These are phyloP conservation scores for Psilocybe cyanescens DNA, from an alignment of 768 basidiomycete species.

Conservation along the genomic window DNA sequence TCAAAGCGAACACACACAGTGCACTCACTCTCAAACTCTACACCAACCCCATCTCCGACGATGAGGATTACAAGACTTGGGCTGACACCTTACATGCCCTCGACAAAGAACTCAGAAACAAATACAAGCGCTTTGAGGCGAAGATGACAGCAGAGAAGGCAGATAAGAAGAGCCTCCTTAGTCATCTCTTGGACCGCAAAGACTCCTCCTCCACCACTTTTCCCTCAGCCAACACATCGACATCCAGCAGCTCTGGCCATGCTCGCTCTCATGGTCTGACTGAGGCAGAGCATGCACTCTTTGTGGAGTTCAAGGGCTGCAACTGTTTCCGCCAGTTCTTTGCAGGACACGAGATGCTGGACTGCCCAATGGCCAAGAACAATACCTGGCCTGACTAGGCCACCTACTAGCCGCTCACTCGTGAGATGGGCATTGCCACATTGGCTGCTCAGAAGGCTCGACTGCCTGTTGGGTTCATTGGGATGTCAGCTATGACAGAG, in stretches of 20 bases:
- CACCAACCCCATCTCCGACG: too few relatives aligned
- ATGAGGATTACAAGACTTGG: too few relatives aligned
- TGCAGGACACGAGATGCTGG: constrained; percentile 11
- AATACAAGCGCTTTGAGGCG: too few relatives aligned
- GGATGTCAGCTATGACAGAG: neutral
- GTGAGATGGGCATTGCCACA: neutral
- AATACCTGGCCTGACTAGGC: constrained; percentile 11
- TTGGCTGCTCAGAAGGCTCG: neutral
- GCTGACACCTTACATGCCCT: neutral
- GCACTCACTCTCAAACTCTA: too few relatives aligned
- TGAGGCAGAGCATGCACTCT: constrained; percentile 15
- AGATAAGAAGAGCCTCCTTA: too few relatives aligned
- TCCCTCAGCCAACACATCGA: neutral
- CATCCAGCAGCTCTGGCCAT: constrained; percentile 10
- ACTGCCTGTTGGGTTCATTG: constrained; percentile 2
- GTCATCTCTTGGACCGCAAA: too few relatives aligned
- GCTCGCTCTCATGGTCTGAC: constrained; percentile 16
- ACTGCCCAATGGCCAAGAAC: constrained; percentile 1
- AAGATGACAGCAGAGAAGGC: too few relatives aligned
- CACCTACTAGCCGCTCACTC: constrained; percentile 10
- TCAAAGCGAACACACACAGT: too few relatives aligned
- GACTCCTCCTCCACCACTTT: too few relatives aligned
- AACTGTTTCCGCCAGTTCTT: constrained; percentile 18
- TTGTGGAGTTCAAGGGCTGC: constrained; percentile 17
- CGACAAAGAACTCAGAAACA: too few relatives aligned